Percentiles rank a stretch among this genome's conserved stretches.
phyloP scores from a whole-genome alignment of 2,329 filamentous ascomycete species.

The Nigrospora sphaerica region DNA sequence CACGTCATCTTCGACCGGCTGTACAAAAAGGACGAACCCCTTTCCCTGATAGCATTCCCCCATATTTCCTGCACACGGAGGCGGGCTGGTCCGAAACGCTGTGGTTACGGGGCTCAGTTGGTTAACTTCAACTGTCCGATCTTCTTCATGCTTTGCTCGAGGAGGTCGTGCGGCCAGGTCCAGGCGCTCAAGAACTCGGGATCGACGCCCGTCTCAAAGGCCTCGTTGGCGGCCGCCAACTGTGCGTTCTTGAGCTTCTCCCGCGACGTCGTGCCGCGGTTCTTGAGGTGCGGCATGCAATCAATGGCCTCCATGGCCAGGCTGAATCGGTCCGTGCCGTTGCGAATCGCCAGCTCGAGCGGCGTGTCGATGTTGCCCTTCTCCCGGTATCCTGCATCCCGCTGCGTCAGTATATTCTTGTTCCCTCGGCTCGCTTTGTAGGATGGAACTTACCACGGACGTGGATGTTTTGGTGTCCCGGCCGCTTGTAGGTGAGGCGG shows the following conservation, averaged over 20 bases:
- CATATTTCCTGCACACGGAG: too few relatives aligned
- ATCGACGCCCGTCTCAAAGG: conserved; percentile 66
- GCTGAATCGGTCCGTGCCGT: conserved; percentile 70
- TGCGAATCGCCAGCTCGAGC: conserved; percentile 70
- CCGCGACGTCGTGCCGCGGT: conserved; percentile 53
- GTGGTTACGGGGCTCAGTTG: too few relatives aligned
- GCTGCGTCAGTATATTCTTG: neutral
- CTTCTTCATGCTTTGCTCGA: conserved; percentile 31
- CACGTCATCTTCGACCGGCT: too few relatives aligned
- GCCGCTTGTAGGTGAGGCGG: conserved; percentile 68
- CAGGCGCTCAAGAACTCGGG: conserved; percentile 58
- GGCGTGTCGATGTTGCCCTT: conserved; percentile 82
- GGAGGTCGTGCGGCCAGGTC: conserved; percentile 50
- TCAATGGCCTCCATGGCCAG: conserved; percentile 73
- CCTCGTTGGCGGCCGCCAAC: conserved; percentile 55
- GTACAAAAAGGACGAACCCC: too few relatives aligned
- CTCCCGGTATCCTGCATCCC: conserved; percentile 55
- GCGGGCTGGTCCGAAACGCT: too few relatives aligned
- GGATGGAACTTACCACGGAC: conserved; percentile 43
- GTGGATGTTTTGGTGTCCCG: conserved; percentile 59
- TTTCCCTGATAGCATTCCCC: too few relatives aligned
- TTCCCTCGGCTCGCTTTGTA: neutral
- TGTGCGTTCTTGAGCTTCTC: conserved; percentile 59
- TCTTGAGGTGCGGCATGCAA: conserved; percentile 53
- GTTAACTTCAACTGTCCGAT: conserved; percentile 6